Evolutionary conservation across 164 flowering plant species (phyloP).

Genomic region (Vitis amurensis): DNA sequence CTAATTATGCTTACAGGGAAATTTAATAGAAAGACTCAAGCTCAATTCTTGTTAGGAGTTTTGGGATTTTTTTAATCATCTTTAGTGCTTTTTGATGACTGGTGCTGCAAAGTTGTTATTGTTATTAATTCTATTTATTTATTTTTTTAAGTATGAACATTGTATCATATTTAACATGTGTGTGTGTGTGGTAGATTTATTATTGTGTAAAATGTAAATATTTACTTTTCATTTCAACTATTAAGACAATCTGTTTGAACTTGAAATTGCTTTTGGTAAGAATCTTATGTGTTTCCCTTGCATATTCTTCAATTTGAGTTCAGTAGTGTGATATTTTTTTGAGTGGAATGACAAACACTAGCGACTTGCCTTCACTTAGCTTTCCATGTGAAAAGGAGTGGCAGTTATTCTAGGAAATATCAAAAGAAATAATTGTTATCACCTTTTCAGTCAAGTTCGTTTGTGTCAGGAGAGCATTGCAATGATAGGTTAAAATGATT

Average conservation of each 20-base stretch:
- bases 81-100: too few relatives aligned
- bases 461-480: not conserved
- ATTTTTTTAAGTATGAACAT: not conserved
- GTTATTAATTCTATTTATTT: too few relatives aligned
- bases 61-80: too few relatives aligned
- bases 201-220: not conserved
- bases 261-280: not conserved
- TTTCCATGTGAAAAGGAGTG: not conserved
- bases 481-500: not conserved
- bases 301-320: not conserved
- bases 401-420: not conserved
- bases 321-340: not conserved
- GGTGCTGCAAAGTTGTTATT: too few relatives aligned
- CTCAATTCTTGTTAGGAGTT: too few relatives aligned
- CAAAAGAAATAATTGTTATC: not conserved
- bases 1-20: too few relatives aligned
- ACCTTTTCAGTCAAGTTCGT: not conserved
- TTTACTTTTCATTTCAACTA: not conserved
- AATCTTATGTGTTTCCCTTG: not conserved
- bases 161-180: not conserved
- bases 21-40: too few relatives aligned
- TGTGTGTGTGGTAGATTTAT: too few relatives aligned
- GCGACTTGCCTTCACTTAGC: not conserved
- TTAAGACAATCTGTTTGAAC: not conserved
- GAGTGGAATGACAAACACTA: not conserved